These are phyloP conservation scores for Kappamyces sp. DNA, from an alignment of 192 early-diverging fungal genomes.

Conservation along the genomic window DNA sequence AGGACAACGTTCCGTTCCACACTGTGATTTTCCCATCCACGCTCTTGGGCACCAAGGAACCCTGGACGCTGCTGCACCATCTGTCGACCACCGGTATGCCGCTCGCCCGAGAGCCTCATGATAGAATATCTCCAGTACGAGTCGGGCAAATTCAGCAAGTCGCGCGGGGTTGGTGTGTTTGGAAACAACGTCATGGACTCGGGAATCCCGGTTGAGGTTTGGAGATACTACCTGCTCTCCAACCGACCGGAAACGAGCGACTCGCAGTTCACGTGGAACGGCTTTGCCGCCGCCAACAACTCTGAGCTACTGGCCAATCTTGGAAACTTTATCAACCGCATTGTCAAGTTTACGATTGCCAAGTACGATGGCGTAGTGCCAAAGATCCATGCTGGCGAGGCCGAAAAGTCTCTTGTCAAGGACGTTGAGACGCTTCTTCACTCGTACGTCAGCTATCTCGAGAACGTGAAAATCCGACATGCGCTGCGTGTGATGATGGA, in stretches of 20 bases:
- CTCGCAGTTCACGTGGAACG: slow-evolving; percentile 87
- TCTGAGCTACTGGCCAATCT: slow-evolving; percentile 89
- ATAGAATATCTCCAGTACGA: slow-evolving; percentile 97
- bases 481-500: slow-evolving; percentile 87
- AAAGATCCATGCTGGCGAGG: slow-evolving; percentile 40
- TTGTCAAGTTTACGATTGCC: slow-evolving; percentile 85
- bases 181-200: slow-evolving; percentile 90
- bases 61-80: slow-evolving; percentile 90
- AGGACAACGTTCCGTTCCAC: slow-evolving; percentile 99
- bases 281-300: slow-evolving; percentile 93
- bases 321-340: slow-evolving; percentile 97
- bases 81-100: slow-evolving; percentile 79
- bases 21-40: slow-evolving; percentile 93
- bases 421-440: slow-evolving; percentile 75
- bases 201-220: slow-evolving; percentile 85
- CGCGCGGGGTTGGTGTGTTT: slow-evolving; percentile 92
- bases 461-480: slow-evolving; percentile 75
- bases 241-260: slow-evolving; percentile 91
- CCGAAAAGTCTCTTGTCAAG: slow-evolving; percentile 68
- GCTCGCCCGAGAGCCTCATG: slow-evolving; percentile 4
- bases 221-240: slow-evolving; percentile 93
- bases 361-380: slow-evolving; percentile 89
- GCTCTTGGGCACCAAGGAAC: slow-evolving; percentile 77
- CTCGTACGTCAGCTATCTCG: slow-evolving; percentile 72
- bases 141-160: slow-evolving; percentile 94